Evolutionary conservation across 2,329 filamentous ascomycete species (phyloP).

Genomic region (Fusarium devonianum): DNA sequence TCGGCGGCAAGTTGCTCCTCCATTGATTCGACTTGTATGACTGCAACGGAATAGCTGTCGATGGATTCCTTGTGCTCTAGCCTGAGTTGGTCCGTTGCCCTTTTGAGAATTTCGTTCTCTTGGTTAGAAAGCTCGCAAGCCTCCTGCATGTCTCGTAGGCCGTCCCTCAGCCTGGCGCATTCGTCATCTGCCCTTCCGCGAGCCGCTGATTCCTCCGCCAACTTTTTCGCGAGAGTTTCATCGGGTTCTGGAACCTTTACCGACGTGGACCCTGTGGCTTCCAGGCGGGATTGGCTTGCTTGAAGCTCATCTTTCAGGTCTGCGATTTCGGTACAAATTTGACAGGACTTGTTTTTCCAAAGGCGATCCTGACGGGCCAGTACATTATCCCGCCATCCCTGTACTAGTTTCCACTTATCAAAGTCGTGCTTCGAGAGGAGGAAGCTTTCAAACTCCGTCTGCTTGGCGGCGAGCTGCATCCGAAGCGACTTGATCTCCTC

Average conservation of each 20-base stretch:
- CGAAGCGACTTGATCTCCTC: neutral
- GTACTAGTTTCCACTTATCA: neutral
- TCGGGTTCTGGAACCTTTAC: neutral
- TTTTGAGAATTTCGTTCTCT: neutral
- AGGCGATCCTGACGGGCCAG: neutral
- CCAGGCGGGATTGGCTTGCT: neutral
- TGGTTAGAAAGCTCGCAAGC: neutral
- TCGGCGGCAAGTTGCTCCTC: neutral
- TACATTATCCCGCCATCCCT: too few relatives aligned
- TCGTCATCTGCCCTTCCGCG: neutral
- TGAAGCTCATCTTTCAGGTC: neutral
- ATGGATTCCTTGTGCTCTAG: neutral
- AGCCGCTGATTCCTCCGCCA: neutral
- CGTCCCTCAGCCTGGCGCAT: neutral
- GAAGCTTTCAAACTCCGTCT: neutral
- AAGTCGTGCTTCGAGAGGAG: neutral
- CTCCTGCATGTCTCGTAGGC: neutral
- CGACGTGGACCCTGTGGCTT: fast-evolving
- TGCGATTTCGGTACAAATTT: neutral
- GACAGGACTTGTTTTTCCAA: neutral
- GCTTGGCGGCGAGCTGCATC: neutral
- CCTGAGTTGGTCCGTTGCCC: neutral
- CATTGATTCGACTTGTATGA: neutral
- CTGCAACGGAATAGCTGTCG: neutral
- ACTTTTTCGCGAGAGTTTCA: neutral